Base-by-base conservation (phyloP, 2,329 filamentous ascomycete species). In the Hypoxylon sp. region DNA sequence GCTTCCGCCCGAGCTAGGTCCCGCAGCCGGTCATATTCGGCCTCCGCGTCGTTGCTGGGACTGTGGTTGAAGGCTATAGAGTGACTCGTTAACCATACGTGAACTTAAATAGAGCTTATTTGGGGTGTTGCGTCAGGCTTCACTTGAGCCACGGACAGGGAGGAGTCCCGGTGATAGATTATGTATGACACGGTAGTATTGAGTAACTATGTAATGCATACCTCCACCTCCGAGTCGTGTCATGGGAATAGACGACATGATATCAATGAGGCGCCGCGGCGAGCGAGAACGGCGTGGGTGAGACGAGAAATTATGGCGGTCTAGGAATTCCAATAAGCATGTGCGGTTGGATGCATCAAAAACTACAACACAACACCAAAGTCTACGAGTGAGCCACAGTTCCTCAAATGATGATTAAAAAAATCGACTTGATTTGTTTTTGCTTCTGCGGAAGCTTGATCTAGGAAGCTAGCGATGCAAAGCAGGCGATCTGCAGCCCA, bases 11-110 rank as follows among this genome's bases (percentile, higher is more conserved):
- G 89, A 17, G 94, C 95, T 17, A 94, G 85, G 70, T 90, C 89
- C 73, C 95, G 92, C 46, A 98, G 86, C 56, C 92, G 91, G 76
- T 98, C 94, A 79, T 98, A 98, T 80, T 98, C 94, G 70, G 85
- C 87, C 82, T 98, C 94, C 57, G 87, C 83, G 62, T 89, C 85
- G 70, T 81, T 81, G 74, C 86, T 87, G 70, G 89, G 83, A 62
- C 84, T 84, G 76, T 93, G 89, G 78, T 89, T 92, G 82, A 94
- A 92, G 78, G 90, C 92, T 94, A 20, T 34, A 20, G 47, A 22
- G 19, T 17, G 46, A n/a, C 15, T 24, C 26, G 61, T 47, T 50
- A 67, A 63, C 64, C 50, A 28, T 58, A 17, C 49, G 57, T 47
- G 22, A 68, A 53, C 56, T 53, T 44, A 11, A 47, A 46, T 6